These are phyloP conservation scores for Fraxinus latifolia DNA, from an alignment of 305 asterid genomes.

Conservation along the genomic window DNA sequence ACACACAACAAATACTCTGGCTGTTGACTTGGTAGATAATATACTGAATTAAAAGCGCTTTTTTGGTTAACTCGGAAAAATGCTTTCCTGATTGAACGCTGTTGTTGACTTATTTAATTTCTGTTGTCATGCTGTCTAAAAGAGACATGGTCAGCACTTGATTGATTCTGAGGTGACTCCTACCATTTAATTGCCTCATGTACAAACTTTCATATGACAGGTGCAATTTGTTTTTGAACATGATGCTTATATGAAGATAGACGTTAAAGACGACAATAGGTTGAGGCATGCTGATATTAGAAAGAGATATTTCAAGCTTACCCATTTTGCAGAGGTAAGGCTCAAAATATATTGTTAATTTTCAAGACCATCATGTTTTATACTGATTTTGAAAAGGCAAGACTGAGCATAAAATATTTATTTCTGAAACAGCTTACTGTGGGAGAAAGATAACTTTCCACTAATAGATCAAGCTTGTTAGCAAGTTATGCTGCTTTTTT, in stretches of 20 bases:
- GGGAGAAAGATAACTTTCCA: not conserved
- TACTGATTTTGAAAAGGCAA: not conserved
- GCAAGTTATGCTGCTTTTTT: not conserved
- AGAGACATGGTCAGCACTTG: conserved; percentile 98
- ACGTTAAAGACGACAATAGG: conserved; percentile 37
- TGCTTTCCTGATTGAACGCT: not conserved
- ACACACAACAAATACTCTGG: not conserved
- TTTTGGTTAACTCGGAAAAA: not conserved
- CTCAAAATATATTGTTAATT: not conserved
- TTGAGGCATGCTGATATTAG: conserved; percentile 90
- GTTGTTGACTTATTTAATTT: not conserved
- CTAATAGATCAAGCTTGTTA: not conserved
- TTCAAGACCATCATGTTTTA: not conserved
- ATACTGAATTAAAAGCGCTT: not conserved
- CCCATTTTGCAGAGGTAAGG: conserved; percentile 59
- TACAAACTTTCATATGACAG: conserved; percentile 95
- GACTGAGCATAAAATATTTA: not conserved
- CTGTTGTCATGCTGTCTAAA: conserved; percentile 29
- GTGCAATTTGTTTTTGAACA: conserved; percentile 35
- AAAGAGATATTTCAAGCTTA: conserved; percentile 78
- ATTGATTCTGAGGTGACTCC: conserved; percentile 90
- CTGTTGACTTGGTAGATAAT: not conserved
- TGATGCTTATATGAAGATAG: not conserved
- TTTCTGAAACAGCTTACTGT: not conserved
- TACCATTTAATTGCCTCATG: conserved; percentile 90